Percentiles rank a stretch among this genome's conserved stretches.
These are phyloP conservation scores for Xylariaceae sp. DNA, from an alignment of 2,329 filamentous ascomycete genomes.

Conservation along the genomic window DNA sequence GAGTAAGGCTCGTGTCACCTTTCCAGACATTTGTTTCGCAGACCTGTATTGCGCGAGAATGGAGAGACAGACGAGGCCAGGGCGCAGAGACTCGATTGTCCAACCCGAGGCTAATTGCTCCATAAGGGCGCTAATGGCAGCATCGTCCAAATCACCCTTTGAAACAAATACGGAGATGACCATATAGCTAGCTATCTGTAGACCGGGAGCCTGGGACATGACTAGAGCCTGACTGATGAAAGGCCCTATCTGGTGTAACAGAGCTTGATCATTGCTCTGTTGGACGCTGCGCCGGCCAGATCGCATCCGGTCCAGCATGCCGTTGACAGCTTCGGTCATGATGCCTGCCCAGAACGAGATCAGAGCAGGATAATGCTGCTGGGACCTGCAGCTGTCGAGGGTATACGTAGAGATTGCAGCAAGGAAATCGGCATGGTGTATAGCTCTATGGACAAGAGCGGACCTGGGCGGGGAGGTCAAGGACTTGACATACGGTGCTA, in stretches of 20 bases:
- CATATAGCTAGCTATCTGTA: constrained; percentile 89
- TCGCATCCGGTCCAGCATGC: constrained; percentile 71
- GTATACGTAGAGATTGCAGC: constrained; percentile 74
- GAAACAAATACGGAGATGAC: constrained; percentile 79
- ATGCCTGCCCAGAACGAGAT: constrained; percentile 90
- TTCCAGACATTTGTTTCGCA: constrained; percentile 62
- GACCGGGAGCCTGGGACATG: constrained; percentile 69
- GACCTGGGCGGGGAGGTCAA: constrained; percentile 73
- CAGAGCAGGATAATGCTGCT: constrained; percentile 71
- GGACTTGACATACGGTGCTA: constrained; percentile 80
- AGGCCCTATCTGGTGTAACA: constrained; percentile 64
- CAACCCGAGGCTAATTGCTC: constrained; percentile 78
- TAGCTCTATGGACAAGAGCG: constrained; percentile 77
- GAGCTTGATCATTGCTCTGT: constrained; percentile 73
- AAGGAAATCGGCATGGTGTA: constrained; percentile 73
- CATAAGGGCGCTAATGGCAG: constrained; percentile 81
- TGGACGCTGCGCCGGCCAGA: constrained; percentile 75
- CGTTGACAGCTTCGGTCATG: constrained; percentile 78
- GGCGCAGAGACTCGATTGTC: constrained; percentile 66
- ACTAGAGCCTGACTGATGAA: constrained; percentile 73
- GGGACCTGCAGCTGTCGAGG: constrained; percentile 65
- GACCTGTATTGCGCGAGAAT: constrained; percentile 78
- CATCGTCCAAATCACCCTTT: constrained; percentile 75
- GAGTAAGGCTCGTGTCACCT: constrained; percentile 65
- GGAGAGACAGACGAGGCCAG: constrained; percentile 74